Percentiles rank a stretch among this genome's conserved stretches.
Evolutionary conservation across 306 rosid genomes (phyloP).

Genomic region (Medicago ruthenica): DNA sequence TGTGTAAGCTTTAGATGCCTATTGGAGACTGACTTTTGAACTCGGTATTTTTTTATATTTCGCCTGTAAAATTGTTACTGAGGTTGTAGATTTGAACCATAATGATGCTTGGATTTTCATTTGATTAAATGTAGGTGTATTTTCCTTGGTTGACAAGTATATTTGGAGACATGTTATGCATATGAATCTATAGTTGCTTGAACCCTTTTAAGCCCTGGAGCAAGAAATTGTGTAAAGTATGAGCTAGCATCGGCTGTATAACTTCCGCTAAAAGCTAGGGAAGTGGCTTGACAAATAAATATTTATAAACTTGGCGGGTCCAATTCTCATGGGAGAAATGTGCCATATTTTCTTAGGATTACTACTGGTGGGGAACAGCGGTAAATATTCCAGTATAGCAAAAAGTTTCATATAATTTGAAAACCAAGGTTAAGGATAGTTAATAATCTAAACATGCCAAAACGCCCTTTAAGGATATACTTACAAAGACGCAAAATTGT

Average conservation of each 20-base stretch:
- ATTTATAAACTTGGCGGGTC: no score
- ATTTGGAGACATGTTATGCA: neutral
- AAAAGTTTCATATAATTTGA: no score
- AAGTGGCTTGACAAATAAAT: neutral
- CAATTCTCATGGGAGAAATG: no score
- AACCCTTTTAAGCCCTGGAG: neutral
- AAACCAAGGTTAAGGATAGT: no score
- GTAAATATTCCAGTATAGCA: no score
- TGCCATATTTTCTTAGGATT: no score
- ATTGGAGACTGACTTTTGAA: slow-evolving; percentile 20
- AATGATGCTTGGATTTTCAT: neutral
- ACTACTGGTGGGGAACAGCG: no score
- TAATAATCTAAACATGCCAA: no score
- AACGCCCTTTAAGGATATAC: no score
- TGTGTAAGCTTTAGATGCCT: slow-evolving; percentile 8
- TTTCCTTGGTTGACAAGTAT: neutral
- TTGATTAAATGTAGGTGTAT: neutral
- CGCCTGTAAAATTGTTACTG: neutral
- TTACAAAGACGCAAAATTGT: no score
- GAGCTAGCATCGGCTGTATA: neutral
- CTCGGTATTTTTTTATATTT: neutral
- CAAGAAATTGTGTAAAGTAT: neutral
- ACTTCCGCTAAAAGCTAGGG: neutral
- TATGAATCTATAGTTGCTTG: neutral
- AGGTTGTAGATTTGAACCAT: slow-evolving; percentile 1